Percentiles rank a stretch among this genome's conserved stretches.
Evolutionary conservation across 345 rosid species (phyloP).

Genomic region (Dipteronia dyeriana): DNA sequence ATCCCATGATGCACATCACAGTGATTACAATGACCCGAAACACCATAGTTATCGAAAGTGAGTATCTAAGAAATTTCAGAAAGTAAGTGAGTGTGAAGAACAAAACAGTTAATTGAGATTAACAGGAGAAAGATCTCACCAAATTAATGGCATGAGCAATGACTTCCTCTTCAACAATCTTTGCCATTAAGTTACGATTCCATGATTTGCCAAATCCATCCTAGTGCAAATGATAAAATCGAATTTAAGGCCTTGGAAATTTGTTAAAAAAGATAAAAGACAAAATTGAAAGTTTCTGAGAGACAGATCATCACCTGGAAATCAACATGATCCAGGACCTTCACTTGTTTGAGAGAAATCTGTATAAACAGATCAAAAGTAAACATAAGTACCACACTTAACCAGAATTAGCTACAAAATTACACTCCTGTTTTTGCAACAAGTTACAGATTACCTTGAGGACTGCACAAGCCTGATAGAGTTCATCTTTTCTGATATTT

Average conservation of each 20-base stretch:
- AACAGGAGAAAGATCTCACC: conserved; percentile 39
- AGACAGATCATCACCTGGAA: conserved; percentile 51
- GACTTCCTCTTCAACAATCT: conserved; percentile 66
- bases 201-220: conserved; percentile 84
- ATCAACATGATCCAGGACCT: conserved; percentile 62
- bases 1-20: conserved; percentile 68
- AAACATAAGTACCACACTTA: not conserved
- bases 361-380: conserved; percentile 20
- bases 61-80: conserved; percentile 50
- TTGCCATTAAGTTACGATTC: conserved; percentile 61
- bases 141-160: conserved; percentile 42
- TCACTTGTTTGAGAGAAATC: conserved; percentile 66
- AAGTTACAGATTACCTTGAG: conserved; percentile 48
- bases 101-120: not conserved
- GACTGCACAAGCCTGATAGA: conserved; percentile 67
- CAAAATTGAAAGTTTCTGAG: not conserved
- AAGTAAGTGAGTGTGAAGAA: not conserved
- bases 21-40: conserved; percentile 91
- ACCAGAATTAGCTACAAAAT: not conserved
- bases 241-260: conserved; percentile 5
- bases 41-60: conserved; percentile 73
- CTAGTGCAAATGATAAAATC: conserved; percentile 37
- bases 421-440: not conserved
- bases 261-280: conserved; percentile 7
- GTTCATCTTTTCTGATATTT: conserved; percentile 59